Conservation (phyloP, 352 stramenopile genomes). For the Blastocystis sp. region DNA sequence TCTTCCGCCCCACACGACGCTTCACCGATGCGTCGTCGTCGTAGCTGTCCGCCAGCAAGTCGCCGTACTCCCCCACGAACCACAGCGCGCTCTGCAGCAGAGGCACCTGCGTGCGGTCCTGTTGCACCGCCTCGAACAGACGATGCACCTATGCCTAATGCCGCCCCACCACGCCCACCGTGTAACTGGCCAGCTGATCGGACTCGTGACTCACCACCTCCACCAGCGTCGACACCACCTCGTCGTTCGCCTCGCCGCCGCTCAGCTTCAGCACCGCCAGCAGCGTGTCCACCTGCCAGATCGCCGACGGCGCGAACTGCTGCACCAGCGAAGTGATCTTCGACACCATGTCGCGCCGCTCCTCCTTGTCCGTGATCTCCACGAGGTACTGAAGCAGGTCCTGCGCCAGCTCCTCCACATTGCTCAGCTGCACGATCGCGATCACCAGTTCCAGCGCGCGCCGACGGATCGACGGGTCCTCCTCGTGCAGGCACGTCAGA, state of each 20-base stretch:
- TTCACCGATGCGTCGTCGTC: conserved; percentile 40
- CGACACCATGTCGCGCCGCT: conserved; percentile 88
- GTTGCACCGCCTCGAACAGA: conserved; percentile 87
- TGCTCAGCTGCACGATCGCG: conserved; percentile 91
- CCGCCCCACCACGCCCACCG: neutral
- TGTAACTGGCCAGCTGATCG: conserved; percentile 75
- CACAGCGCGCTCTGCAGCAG: conserved; percentile 94
- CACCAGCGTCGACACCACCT: conserved; percentile 89
- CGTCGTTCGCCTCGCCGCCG: conserved; percentile 85
- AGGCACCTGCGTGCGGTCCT: conserved; percentile 87
- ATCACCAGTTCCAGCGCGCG: conserved; percentile 98
- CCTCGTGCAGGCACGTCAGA: conserved; percentile 88
- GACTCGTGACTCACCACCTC: conserved; percentile 86
- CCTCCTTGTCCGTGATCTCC: conserved; percentile 84
- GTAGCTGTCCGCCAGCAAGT: conserved; percentile 80
- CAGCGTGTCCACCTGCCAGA: conserved; percentile 91
- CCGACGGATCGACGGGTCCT: conserved; percentile 95
- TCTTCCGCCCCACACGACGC: conserved; percentile 43
- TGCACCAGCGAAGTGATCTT: conserved; percentile 85
- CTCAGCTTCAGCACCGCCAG: conserved; percentile 97
- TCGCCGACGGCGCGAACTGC: conserved; percentile 76
- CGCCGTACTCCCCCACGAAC: conserved; percentile 93
- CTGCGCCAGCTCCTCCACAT: conserved; percentile 88
- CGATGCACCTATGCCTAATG: conserved; percentile 93
- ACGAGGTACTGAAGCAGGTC: conserved; percentile 99